These are phyloP conservation scores for Microglena sp. DNA, from an alignment of 139 green algal species.

Conservation along the genomic window DNA sequence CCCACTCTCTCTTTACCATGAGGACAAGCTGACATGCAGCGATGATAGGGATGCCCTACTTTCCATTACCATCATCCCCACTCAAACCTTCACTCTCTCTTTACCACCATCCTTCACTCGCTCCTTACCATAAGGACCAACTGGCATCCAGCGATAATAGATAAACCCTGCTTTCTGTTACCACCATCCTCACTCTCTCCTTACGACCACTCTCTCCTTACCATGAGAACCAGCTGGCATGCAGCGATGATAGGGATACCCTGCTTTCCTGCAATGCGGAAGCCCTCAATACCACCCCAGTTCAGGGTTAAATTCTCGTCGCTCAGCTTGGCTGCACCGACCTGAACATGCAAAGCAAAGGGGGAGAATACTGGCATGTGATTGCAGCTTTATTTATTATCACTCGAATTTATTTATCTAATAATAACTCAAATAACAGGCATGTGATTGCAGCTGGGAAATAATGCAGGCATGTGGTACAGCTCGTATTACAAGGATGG, in stretches of 20 bases:
- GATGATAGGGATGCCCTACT: background rate
- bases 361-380: too few relatives aligned
- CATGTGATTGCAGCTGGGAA: too few relatives aligned
- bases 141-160: background rate
- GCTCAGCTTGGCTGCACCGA: constrained; percentile 44
- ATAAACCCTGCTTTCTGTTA: background rate
- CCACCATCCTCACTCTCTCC: background rate
- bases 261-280: constrained; percentile 58
- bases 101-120: too few relatives aligned
- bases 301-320: constrained; percentile 44
- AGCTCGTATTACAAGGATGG: too few relatives aligned
- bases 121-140: background rate
- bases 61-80: background rate
- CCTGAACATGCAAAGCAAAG: constrained; percentile 4
- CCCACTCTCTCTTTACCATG: too few relatives aligned
- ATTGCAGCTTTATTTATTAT: background rate
- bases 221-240: constrained; percentile 58
- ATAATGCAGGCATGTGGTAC: too few relatives aligned
- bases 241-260: constrained; percentile 52
- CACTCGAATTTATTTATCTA: too few relatives aligned
- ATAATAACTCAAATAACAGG: too few relatives aligned
- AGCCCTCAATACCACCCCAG: constrained; percentile 39
- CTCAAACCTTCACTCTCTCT: too few relatives aligned
- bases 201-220: constrained; percentile 33
- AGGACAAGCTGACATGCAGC: background rate